phyloP scores from a whole-genome alignment of 352 stramenopile genomes.

The Globisporangium barbulae region DNA sequence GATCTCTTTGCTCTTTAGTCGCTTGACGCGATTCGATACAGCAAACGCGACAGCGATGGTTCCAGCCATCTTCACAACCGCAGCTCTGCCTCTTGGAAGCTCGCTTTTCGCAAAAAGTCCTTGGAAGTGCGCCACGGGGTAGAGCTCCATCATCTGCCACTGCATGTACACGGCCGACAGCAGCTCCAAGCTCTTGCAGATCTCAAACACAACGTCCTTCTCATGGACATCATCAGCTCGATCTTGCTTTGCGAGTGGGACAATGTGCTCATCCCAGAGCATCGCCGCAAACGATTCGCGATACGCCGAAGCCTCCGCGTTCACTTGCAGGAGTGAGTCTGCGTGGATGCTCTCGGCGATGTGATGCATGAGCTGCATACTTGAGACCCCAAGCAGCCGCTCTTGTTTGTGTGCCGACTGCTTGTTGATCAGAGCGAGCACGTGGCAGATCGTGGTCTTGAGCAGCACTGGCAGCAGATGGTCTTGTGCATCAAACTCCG shows the following conservation, averaged over 20 bases:
- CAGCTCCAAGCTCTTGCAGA: constrained; percentile 12
- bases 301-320: neutral
- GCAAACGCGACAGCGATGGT: constrained; percentile 1
- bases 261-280: constrained; percentile 22
- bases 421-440: constrained; percentile 25
- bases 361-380: neutral
- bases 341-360: neutral
- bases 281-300: constrained; percentile 4
- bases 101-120: neutral
- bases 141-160: neutral
- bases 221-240: neutral
- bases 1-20: neutral
- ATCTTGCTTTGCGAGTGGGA: constrained; percentile 32
- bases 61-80: neutral
- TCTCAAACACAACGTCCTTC: neutral
- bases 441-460: constrained; percentile 29
- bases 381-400: neutral
- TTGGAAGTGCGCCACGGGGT: neutral
- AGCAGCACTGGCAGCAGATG: constrained; percentile 13
- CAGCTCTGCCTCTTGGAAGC: neutral
- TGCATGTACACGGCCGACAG: neutral
- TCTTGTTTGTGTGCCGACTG: neutral
- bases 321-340: neutral
- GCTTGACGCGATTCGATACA: neutral
- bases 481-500: constrained; percentile 31